These are phyloP conservation scores for Chalciporus pseudorubinellus DNA, from an alignment of 768 basidiomycete genomes.

Conservation along the genomic window DNA sequence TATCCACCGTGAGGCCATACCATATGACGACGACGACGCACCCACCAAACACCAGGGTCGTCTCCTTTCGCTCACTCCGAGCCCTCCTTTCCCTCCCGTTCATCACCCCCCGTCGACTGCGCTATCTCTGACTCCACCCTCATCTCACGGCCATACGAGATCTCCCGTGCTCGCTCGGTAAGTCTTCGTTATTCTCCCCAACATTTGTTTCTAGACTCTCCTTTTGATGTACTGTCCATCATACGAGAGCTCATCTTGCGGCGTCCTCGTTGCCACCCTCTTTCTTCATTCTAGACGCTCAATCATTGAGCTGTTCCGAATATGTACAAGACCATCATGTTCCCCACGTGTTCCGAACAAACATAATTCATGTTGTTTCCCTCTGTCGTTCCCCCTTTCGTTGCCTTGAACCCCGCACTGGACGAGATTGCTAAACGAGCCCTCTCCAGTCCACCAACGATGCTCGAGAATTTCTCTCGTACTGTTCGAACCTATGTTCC, in stretches of 20 bases:
- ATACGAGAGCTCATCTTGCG: constrained; percentile 1
- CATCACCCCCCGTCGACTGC: constrained; percentile 11
- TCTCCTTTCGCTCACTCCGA: constrained; percentile 15
- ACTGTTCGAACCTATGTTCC: constrained; percentile 56
- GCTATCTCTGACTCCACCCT: constrained; percentile 15
- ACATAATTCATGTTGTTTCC: background rate
- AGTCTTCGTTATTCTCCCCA: constrained; percentile 5
- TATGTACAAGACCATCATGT: constrained; percentile 12
- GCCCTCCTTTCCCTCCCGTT: constrained; percentile 8
- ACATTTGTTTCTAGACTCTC: background rate
- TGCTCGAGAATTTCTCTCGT: constrained; percentile 51
- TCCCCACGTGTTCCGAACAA: constrained; percentile 16
- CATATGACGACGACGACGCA: constrained; percentile 21
- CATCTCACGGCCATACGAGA: constrained; percentile 25
- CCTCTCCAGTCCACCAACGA: constrained; percentile 43
- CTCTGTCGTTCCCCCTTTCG: background rate
- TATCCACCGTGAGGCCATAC: constrained; percentile 9
- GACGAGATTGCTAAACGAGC: constrained; percentile 13
- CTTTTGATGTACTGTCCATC: background rate
- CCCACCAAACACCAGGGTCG: constrained; percentile 30
- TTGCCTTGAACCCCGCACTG: background rate
- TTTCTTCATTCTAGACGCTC: constrained; percentile 8
- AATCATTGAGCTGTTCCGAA: constrained; percentile 2
- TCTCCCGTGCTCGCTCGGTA: constrained; percentile 33
- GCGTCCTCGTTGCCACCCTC: constrained; percentile 13